phyloP scores from a whole-genome alignment of 768 basidiomycete genomes.

The Amanita rubescens region DNA sequence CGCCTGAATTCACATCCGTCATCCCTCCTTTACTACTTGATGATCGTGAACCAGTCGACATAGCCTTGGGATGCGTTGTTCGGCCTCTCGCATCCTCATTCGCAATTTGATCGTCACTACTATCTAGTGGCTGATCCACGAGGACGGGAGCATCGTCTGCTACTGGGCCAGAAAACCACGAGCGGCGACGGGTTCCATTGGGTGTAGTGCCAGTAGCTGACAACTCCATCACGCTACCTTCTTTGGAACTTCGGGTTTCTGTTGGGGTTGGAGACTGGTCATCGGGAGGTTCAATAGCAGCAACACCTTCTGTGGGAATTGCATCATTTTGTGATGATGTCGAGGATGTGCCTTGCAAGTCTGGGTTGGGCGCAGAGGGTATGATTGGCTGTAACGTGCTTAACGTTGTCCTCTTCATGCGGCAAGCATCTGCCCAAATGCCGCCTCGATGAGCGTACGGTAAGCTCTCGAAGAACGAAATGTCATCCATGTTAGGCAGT shows the following conservation, averaged over 20 bases:
- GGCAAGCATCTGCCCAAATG: conserved; percentile 76
- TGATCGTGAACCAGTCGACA: not conserved
- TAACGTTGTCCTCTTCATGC: conserved; percentile 22
- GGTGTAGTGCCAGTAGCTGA: not conserved
- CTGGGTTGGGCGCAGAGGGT: not conserved
- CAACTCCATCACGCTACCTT: not conserved
- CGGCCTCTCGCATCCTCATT: conserved; percentile 28
- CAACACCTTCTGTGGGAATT: not conserved
- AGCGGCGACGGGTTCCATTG: conserved; percentile 31
- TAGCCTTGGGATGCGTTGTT: conserved; percentile 19
- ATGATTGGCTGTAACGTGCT: not conserved
- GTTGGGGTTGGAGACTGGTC: not conserved
- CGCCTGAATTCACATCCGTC: not conserved
- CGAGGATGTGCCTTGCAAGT: not conserved
- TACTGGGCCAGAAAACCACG: conserved; percentile 48
- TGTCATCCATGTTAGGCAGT: conserved; percentile 97
- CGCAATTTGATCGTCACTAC: conserved; percentile 6
- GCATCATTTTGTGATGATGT: not conserved
- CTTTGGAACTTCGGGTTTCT: not conserved
- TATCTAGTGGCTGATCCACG: conserved; percentile 14
- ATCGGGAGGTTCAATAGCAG: not conserved
- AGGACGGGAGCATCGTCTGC: conserved; percentile 26
- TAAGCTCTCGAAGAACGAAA: conserved; percentile 85
- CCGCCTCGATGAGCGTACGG: conserved; percentile 69
- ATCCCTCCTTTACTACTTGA: conserved; percentile 1